Evolutionary conservation across 2,329 filamentous ascomycete species (phyloP), one percentile per base, ranked within the genome.

Genomic region (Diplocarpon rosae): DNA sequence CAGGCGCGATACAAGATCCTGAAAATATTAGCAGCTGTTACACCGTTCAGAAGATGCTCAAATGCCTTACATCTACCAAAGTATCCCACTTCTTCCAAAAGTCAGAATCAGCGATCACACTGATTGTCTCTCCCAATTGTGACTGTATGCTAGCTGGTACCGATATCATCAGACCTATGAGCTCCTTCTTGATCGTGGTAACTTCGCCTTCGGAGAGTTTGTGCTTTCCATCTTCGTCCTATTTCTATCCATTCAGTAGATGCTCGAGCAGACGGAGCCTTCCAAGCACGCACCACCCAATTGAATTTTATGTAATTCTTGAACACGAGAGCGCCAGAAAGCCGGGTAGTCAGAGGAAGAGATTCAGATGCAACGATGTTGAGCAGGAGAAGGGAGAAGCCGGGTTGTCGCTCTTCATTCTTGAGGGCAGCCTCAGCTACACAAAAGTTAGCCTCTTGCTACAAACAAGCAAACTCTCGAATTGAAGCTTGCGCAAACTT

Each of bases 81-180:
- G 89, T 95, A 60, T 96, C 85, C 92, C 92, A 98, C 59, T 84
- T 76, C 65, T 84, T 74, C 83, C 85, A 98, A 66, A 98, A 98
- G 64, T 98, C 92, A 55, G 89, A 96, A 66, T 96, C 90, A 49
- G 92, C 92, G 59, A 98, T 96, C 57, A 93, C 79, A 66, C 90
- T 95, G 64, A 96, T 93, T 51, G 92, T 89, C 62, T 96, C 92
- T 55, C 92, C 92, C 31, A 98, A 76, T 67, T 98, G 92, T 49
- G 86, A 80, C 67, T 96, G 93, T 53, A 98, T 84, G 48, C 79
- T 83, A 14, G 85, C 65, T 3, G 90, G 92, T 17, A 92, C 88
- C 8, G 83, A 80, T 59, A 95, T 94, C 92, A 98, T 98, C 57
- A 98, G 73, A 46, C 87, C 90, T 58, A 98, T 90, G 50, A 98